These are phyloP conservation scores for Suillus ampliporus DNA, from an alignment of 768 basidiomycete species.

Conservation along the genomic window DNA sequence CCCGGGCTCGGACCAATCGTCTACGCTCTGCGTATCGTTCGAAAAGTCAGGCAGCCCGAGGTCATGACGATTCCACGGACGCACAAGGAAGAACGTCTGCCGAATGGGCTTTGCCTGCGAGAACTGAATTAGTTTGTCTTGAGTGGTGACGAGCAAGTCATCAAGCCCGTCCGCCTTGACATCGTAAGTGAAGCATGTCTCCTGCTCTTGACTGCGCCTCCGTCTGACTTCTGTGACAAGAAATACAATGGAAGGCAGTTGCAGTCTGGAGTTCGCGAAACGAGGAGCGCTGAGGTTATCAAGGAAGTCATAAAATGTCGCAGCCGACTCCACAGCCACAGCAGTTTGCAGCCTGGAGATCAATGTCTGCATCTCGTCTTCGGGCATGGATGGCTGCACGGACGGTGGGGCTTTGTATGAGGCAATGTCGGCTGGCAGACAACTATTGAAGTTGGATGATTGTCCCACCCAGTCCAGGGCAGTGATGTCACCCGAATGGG, in stretches of 20 bases:
- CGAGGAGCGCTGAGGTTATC: neutral
- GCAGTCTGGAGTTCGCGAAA: neutral
- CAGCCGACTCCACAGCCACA: neutral
- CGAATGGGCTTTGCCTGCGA: neutral
- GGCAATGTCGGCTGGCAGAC: neutral
- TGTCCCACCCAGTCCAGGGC: neutral
- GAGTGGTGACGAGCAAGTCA: neutral
- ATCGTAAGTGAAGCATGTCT: neutral
- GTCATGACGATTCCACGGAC: neutral
- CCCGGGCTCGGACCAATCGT: neutral
- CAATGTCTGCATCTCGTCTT: neutral
- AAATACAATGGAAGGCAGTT: neutral
- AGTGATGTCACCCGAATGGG: neutral
- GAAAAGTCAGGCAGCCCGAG: neutral
- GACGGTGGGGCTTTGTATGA: neutral
- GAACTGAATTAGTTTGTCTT: neutral
- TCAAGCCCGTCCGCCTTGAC: neutral
- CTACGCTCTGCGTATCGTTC: neutral
- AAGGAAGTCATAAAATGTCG: neutral
- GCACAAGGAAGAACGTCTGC: neutral
- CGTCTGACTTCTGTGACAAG: neutral
- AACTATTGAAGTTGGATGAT: conserved; percentile 1
- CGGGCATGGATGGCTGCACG: neutral
- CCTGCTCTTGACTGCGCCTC: neutral
- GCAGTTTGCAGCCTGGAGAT: neutral